Conservation (phyloP, 2,329 filamentous ascomycete genomes). For the Gnomoniopsis smithogilvyi region DNA sequence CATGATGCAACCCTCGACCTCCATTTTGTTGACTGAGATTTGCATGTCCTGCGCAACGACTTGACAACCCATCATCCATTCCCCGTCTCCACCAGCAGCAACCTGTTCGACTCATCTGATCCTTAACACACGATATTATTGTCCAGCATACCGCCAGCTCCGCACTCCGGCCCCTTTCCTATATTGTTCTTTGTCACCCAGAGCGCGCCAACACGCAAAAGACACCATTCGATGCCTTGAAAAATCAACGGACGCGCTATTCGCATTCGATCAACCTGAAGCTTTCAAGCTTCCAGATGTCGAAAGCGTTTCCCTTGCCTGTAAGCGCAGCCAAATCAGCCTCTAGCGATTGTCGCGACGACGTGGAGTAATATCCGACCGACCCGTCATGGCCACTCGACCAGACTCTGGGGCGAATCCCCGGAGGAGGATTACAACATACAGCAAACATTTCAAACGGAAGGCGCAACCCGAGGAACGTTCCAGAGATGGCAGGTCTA, state of each 20-base stretch:
- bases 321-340: not conserved
- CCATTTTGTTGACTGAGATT: not conserved
- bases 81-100: not conserved
- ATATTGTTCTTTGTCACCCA: not conserved
- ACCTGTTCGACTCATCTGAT: not conserved
- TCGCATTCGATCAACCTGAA: not conserved
- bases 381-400: constrained; percentile 21
- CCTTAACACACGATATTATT: not conserved
- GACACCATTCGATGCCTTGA: constrained; percentile 4
- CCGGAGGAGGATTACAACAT: constrained; percentile 29
- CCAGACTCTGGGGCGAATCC: constrained; percentile 22
- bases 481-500: constrained; percentile 11
- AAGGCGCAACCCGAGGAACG: constrained; percentile 18
- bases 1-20: not conserved
- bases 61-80: not conserved
- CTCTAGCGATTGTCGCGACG: not conserved
- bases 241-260: not conserved
- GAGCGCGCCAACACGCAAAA: not conserved
- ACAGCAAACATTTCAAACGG: constrained; percentile 26
- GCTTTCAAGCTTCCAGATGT: constrained; percentile 6
- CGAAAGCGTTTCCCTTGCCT: not conserved
- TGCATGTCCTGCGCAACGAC: not conserved
- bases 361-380: not conserved
- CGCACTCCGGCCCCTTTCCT: not conserved
- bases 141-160: not conserved